phyloP scores from a whole-genome alignment of 768 basidiomycete genomes.

The Phanerochaete carnosa region DNA sequence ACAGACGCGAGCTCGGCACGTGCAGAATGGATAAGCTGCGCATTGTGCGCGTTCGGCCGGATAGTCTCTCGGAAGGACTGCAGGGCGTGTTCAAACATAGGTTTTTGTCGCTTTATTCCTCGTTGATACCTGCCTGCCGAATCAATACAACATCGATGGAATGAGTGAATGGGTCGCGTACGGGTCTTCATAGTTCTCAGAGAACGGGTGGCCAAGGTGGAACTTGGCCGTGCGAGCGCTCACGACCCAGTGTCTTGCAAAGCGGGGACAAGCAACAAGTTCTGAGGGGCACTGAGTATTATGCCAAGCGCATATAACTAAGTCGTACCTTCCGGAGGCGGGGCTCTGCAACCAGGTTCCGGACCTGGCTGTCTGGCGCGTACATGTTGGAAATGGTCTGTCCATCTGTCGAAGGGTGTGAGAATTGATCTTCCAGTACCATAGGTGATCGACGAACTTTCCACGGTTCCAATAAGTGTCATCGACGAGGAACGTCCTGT shows the following conservation, averaged over 20 bases:
- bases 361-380: constrained; percentile 53
- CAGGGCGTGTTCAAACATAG: constrained; percentile 45
- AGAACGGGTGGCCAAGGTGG: constrained; percentile 56
- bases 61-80: constrained; percentile 52
- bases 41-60: constrained; percentile 44
- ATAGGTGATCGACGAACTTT: constrained; percentile 39
- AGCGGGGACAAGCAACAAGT: constrained; percentile 68
- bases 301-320: neutral
- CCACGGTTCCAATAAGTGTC: constrained; percentile 75
- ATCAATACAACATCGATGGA: constrained; percentile 2
- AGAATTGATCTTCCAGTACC: neutral
- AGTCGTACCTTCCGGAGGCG: constrained; percentile 57
- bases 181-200: constrained; percentile 60
- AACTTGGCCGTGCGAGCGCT: constrained; percentile 64
- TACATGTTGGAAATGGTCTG: constrained; percentile 60
- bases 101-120: constrained; percentile 51
- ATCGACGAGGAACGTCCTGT: constrained; percentile 64
- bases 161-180: constrained; percentile 32
- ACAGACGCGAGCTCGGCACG: constrained; percentile 40
- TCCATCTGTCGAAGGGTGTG: constrained; percentile 43
- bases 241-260: constrained; percentile 69
- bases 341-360: constrained; percentile 58
- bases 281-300: constrained; percentile 35
- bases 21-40: constrained; percentile 45
- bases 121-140: constrained; percentile 44